Conservation (phyloP, 192 early-diverging fungal species). For the Paraglomus brasilianum region DNA sequence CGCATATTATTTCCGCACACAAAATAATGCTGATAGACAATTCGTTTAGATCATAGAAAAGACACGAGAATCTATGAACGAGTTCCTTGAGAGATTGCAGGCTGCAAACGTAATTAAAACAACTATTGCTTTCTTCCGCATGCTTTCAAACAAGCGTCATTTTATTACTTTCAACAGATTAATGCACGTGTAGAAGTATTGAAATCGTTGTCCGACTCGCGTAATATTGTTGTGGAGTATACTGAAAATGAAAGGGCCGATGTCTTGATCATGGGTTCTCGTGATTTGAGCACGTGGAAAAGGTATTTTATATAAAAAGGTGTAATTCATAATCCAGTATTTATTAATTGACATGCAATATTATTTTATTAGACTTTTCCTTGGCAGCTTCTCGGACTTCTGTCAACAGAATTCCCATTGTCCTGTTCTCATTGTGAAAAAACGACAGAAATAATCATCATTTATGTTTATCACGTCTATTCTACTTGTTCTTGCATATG, state of each 20-base stretch:
- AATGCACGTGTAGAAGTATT: slow-evolving; percentile 22
- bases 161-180: neutral
- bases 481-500: neutral
- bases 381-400: slow-evolving; percentile 41
- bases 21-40: no score
- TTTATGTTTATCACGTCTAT: neutral
- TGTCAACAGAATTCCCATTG: slow-evolving; percentile 40
- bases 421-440: slow-evolving; percentile 41
- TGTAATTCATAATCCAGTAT: no score
- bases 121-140: neutral
- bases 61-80: neutral
- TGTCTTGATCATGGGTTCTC: slow-evolving; percentile 40
- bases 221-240: slow-evolving; percentile 36
- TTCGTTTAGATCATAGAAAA: slow-evolving; percentile 7
- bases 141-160: slow-evolving; percentile 5
- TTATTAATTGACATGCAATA: slow-evolving; percentile 1
- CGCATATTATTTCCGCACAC: no score
- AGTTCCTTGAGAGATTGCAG: slow-evolving; percentile 6
- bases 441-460: neutral
- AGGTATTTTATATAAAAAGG: no score
- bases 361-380: slow-evolving; percentile 31
- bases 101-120: neutral
- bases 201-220: slow-evolving; percentile 29
- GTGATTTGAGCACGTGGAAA: slow-evolving; percentile 39
- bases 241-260: slow-evolving; percentile 33